phyloP scores from a whole-genome alignment of 306 rosid species.

The Vigna nakashimae region DNA sequence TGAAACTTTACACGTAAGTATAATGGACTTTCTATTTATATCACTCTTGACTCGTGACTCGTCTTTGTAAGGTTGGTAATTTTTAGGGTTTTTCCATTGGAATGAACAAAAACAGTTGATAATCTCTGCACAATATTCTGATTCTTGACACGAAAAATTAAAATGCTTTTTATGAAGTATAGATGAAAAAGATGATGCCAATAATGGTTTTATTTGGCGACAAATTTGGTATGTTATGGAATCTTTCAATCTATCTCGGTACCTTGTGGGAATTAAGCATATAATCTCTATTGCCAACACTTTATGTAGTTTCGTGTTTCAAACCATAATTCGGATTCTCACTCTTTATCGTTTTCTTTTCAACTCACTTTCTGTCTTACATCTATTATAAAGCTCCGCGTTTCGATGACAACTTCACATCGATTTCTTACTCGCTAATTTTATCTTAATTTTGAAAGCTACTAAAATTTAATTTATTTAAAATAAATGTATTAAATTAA shows the following conservation, averaged over 20 bases:
- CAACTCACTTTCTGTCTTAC: background rate
- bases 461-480: no score
- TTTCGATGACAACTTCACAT: background rate
- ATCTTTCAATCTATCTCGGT: background rate
- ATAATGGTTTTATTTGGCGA: background rate
- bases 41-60: background rate
- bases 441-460: no score
- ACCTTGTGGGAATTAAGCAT: slow-evolving; percentile 16
- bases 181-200: background rate
- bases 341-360: background rate
- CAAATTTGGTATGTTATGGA: slow-evolving; percentile 17
- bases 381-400: background rate
- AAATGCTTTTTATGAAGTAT: slow-evolving; percentile 3
- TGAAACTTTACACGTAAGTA: background rate
- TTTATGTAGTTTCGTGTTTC: background rate
- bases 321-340: slow-evolving; percentile 7
- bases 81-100: background rate
- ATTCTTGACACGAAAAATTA: background rate
- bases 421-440: no score
- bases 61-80: background rate
- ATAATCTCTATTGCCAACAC: slow-evolving; percentile 1
- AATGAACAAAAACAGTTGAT: background rate
- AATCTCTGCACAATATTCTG: slow-evolving; percentile 3
- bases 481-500: no score
- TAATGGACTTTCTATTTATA: background rate